Evolutionary conservation across 768 basidiomycete genomes (phyloP).

Genomic region (Psilocybe sp.): DNA sequence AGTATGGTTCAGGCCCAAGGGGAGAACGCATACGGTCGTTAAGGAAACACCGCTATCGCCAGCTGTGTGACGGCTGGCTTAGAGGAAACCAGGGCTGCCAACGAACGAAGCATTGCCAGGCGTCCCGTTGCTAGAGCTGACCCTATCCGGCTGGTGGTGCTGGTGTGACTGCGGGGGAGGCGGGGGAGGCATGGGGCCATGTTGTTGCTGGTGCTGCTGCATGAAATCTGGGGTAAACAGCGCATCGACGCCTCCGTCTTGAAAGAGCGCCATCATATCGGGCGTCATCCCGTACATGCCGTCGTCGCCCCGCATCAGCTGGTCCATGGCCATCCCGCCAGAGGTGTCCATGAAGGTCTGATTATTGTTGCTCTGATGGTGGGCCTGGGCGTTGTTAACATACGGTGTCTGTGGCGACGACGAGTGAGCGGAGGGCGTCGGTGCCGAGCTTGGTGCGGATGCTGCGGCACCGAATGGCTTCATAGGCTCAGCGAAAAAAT

Average conservation of each 20-base stretch:
- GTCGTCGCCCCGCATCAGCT: conserved; percentile 40
- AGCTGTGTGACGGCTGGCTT: no score
- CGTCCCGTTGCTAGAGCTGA: background rate
- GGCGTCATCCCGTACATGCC: conserved; percentile 49
- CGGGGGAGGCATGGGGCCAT: background rate
- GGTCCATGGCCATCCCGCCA: conserved; percentile 39
- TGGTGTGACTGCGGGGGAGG: background rate
- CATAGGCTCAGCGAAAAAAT: conserved; percentile 57
- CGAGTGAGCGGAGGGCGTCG: conserved; percentile 12
- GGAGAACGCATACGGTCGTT: no score
- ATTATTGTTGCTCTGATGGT: conserved; percentile 15
- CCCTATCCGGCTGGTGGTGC: background rate
- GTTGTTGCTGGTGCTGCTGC: conserved; percentile 15
- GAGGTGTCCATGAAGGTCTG: conserved; percentile 34
- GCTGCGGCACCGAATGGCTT: conserved; percentile 25
- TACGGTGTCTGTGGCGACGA: conserved; percentile 14
- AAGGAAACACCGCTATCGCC: no score
- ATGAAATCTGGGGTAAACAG: conserved; percentile 28
- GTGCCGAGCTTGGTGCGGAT: conserved; percentile 10
- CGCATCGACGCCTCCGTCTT: conserved; percentile 43
- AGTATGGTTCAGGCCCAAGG: no score
- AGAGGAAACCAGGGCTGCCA: background rate
- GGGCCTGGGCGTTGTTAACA: conserved; percentile 5
- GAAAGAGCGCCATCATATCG: conserved; percentile 64
- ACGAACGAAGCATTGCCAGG: background rate